Evolutionary conservation across 1,284 basidiomycete genomes (phyloP).

Genomic region (Melampsora occidentalis): DNA sequence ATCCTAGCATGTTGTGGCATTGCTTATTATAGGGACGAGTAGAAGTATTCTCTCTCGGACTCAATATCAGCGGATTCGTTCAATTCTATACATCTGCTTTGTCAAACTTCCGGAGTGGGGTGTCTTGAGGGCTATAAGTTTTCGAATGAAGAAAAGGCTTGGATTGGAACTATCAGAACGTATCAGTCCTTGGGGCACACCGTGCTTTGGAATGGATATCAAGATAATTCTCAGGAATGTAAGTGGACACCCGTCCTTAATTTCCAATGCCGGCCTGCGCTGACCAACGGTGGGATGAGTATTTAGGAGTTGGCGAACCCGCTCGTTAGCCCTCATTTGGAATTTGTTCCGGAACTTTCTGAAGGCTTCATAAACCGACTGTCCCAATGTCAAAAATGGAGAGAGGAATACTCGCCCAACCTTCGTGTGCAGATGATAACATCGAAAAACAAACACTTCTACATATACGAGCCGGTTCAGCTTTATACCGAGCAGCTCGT

Average conservation of each 20-base stretch:
- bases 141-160: background rate
- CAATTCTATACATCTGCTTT: background rate
- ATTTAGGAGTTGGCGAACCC: constrained; percentile 16
- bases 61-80: background rate
- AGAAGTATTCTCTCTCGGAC: background rate
- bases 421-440: background rate
- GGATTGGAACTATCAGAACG: background rate
- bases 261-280: background rate
- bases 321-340: background rate
- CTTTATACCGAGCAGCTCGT: background rate
- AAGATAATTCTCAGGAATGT: background rate
- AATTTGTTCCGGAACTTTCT: background rate
- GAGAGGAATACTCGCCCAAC: background rate
- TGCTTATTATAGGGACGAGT: background rate
- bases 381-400: constrained; percentile 3
- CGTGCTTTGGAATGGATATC: background rate
- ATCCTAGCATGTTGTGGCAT: background rate
- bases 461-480: constrained; percentile 13
- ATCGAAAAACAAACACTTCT: constrained; percentile 1
- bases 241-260: background rate
- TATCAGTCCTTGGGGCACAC: background rate
- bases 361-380: background rate
- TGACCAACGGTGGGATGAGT: background rate
- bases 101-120: background rate
- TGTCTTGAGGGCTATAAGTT: background rate